A percentile compares a stretch with the other conserved stretches of the same genome.
Conservation (phyloP, 257 asterid genomes). For the Nicotiana paniculata region DNA sequence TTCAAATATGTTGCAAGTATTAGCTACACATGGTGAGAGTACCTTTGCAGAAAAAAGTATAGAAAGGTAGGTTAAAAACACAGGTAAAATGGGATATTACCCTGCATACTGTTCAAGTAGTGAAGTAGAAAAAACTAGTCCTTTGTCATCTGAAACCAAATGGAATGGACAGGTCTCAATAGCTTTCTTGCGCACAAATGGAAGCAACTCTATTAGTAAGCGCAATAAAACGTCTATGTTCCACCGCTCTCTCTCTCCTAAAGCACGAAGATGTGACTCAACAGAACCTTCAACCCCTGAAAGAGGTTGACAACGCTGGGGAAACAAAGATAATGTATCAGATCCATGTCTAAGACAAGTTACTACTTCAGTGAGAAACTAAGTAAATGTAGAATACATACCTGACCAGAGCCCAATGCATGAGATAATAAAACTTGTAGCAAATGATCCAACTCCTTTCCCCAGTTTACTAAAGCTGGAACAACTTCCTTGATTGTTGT, state of each 20-base stretch:
- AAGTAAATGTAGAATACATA: constrained; percentile 15
- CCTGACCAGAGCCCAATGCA: constrained; percentile 78
- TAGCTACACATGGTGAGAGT: background rate
- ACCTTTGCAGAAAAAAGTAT: background rate
- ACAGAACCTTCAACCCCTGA: constrained; percentile 98
- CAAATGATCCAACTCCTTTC: constrained; percentile 80
- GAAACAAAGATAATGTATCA: constrained; percentile 23
- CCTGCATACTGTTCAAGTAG: constrained; percentile 72
- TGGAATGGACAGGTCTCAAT: constrained; percentile 77
- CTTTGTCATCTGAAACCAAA: constrained; percentile 45
- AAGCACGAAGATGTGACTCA: constrained; percentile 88
- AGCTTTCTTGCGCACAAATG: constrained; percentile 63
- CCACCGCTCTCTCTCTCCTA: constrained; percentile 99
- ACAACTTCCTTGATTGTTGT: constrained; percentile 78
- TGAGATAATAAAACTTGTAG: constrained; percentile 66
- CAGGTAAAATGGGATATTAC: constrained; percentile 31
- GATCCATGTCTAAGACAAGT: constrained; percentile 13
- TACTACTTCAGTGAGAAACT: background rate
- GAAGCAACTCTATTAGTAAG: constrained; percentile 65
- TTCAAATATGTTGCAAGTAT: constrained; percentile 9
- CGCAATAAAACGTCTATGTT: constrained; percentile 80
- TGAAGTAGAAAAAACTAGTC: constrained; percentile 37
- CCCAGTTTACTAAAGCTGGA: constrained; percentile 92
- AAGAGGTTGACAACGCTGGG: constrained; percentile 90
- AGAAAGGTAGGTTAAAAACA: background rate